Evolutionary conservation across 202 grass and related monocot genomes (phyloP), one percentile per base, ranked within the genome.

Genomic region (Cymbopogon flexuosus): DNA sequence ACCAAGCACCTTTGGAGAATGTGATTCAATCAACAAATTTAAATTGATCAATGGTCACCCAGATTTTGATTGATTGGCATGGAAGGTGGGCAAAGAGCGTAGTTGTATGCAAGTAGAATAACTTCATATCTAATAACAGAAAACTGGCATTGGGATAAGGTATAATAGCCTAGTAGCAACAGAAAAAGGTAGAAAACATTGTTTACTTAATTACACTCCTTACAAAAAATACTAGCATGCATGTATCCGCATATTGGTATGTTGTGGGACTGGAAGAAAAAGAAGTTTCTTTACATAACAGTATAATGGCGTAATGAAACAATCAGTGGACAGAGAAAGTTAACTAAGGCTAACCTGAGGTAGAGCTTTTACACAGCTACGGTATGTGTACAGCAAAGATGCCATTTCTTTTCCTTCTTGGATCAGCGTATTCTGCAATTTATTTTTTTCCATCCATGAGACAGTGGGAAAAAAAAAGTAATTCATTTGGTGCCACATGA

Each of bases 361-460:
- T 81, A 97, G 88, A 3, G 94, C 94, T 90, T 97, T 97, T 73
- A 97, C 94, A 87, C 94, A 97, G 84, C 94, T 97, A 61, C 94
- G 94, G 73, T 97, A 97, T 80, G 94, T 97, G 76, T 97, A 97
- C 54, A 97, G 52, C 86, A 97, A 91, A 86, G 94, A 92, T 42
- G 94, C 81, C 94, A 97, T 97, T 90, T 97, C 94, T 73, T 87
- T 97, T 62, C 94, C 94, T 84, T 97, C 94, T 94, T 97, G 92
- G 78, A 93, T 90, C 84, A 97, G 72, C 30, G 72, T 65, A 84
- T 97, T 97, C 94, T 97, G 91, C 72, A 83, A n/a, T 84, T 84
- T 45, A 79, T 41, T 84, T 84, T 76, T 84, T 76, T 80, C 78
- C 83, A 87, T 73, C 56, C 80, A 83, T 15, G 51, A 62, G 62